A percentile compares a stretch with the other conserved stretches of the same genome.
Conservation (phyloP, 202 grass and related monocot species). For the Elaeis oleifera region DNA sequence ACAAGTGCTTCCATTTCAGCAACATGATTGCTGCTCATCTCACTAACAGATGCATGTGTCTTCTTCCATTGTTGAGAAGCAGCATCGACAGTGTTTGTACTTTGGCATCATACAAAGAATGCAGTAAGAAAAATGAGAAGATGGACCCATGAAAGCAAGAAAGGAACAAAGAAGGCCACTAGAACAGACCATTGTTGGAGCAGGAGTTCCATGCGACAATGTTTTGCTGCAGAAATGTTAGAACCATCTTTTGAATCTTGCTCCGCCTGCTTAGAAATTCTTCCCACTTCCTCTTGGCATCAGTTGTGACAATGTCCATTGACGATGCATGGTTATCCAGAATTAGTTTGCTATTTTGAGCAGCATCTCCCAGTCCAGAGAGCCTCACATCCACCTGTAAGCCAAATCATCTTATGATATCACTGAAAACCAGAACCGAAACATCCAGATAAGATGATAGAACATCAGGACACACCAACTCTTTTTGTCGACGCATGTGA, state of each 20-base stretch:
- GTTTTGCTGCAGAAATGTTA: conserved; percentile 68
- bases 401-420: conserved; percentile 7
- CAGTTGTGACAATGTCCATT: conserved; percentile 60
- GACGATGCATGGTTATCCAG: conserved; percentile 55
- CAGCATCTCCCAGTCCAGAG: conserved; percentile 46
- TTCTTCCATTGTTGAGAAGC: conserved; percentile 74
- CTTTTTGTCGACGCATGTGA: conserved; percentile 74
- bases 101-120: conserved; percentile 16
- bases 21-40: conserved; percentile 64
- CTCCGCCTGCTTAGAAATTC: conserved; percentile 64
- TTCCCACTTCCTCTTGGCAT: conserved; percentile 97
- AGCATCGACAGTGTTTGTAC: conserved; percentile 49
- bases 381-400: conserved; percentile 76
- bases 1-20: conserved; percentile 67
- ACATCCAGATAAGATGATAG: background rate
- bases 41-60: conserved; percentile 51
- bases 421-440: background rate
- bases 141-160: too few species aligned
- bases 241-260: conserved; percentile 57
- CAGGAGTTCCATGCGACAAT: conserved; percentile 78
- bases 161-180: too few species aligned
- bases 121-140: too few species aligned
- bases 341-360: conserved; percentile 56
- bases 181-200: conserved; percentile 61
- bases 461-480: conserved; percentile 44